phyloP scores from a whole-genome alignment of 768 basidiomycete species.

The Tephrocybe sp. region DNA sequence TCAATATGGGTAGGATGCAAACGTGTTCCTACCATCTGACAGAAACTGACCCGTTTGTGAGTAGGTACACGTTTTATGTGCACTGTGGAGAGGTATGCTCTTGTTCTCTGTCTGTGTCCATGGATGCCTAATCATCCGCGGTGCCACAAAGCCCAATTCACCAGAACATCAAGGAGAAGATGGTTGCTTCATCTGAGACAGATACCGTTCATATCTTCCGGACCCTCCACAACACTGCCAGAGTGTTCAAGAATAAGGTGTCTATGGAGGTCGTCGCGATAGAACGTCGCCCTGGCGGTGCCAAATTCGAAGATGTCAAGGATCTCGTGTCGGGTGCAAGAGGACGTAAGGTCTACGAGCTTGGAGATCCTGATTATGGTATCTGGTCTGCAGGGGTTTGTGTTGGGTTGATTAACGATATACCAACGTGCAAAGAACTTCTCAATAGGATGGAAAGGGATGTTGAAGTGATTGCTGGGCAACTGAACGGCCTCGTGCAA shows the following conservation, averaged over 20 bases:
- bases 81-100: constrained; percentile 69
- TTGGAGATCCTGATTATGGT: constrained; percentile 82
- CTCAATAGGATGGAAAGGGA: constrained; percentile 69
- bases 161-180: constrained; percentile 86
- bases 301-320: constrained; percentile 82
- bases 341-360: constrained; percentile 74
- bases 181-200: constrained; percentile 77
- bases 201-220: constrained; percentile 92
- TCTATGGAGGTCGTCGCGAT: constrained; percentile 81
- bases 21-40: constrained; percentile 21
- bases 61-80: constrained; percentile 89
- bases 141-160: constrained; percentile 67
- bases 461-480: constrained; percentile 62
- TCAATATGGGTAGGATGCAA: constrained; percentile 66
- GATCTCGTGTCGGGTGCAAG: constrained; percentile 74
- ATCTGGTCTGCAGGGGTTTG: constrained; percentile 76
- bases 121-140: background rate
- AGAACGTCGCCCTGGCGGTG: constrained; percentile 78
- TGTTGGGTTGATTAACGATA: constrained; percentile 76
- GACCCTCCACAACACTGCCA: constrained; percentile 76
- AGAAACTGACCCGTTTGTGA: constrained; percentile 7
- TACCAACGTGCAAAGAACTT: constrained; percentile 77
- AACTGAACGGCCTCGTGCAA: constrained; percentile 34
- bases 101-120: background rate
- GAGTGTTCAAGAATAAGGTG: constrained; percentile 86